Evolutionary conservation across 257 asterid species (phyloP), one percentile per base, ranked within the genome.

Genomic region (Paulownia fortunei): DNA sequence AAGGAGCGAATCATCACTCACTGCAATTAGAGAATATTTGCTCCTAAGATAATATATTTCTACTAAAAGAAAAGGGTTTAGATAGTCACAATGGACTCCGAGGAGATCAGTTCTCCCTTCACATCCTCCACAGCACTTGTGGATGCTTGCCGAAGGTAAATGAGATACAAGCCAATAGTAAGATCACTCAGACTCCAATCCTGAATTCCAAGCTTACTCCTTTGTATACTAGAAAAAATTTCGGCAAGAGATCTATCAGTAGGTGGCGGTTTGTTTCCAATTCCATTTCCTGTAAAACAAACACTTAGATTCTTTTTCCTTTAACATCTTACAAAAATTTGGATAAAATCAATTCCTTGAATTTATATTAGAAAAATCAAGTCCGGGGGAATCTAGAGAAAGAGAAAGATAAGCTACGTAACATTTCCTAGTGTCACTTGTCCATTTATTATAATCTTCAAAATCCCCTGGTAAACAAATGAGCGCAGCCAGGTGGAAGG

Each of bases 161-260:
- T 81, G 69, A 92, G 96, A 87, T 90, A 96, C 84, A 96, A 83
- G 74, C 98, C 99, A 73, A 91, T 63, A 2, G 99, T 96, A 73
- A 96, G 94, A 86, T 96, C 98, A 80, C 97, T 87, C 41, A 96
- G 84, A 88, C 92, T 93, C 99, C 99, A 96, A 81, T 92, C 97
- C 82, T 93, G 94, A 74, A 96, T 69, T 66, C 99, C 98, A 81
- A 87, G 90, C 87, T 87, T 92, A 83, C 97, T 96, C 87, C 91
- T 84, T 49, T 93, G 99, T 74, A 96, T 84, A 82, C 96, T 87
- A 32, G 98, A 78, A 84, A 85, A 87, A 39, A 96, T 93, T 81
- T 96, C 98, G 2, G 92, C 80, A 73, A 90, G 82, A 23, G 95
- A 89, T 80, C 90, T 86, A 81, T 85, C 88, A 44, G 83, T 83